Conservation (phyloP, 176 grass and related monocot genomes). For the Microstegium vimineum region DNA sequence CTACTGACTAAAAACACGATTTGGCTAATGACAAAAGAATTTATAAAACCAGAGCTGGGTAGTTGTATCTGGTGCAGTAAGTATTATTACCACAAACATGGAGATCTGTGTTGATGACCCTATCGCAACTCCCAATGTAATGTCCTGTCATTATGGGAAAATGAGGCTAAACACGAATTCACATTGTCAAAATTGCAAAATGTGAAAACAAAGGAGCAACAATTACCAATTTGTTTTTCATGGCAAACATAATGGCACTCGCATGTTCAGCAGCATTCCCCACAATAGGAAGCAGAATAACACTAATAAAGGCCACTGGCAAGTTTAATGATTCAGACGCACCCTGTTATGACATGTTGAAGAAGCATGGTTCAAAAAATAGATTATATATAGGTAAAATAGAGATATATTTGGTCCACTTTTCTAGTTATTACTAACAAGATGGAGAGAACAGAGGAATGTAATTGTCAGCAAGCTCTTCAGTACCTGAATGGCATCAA, state of each 20-base stretch:
- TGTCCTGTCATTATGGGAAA: conserved; percentile 56
- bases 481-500: conserved; percentile 93
- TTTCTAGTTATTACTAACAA: neutral
- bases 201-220: neutral
- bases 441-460: neutral
- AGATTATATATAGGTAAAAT: neutral
- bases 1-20: neutral
- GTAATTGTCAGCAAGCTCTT: conserved; percentile 10
- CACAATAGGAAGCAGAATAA: conserved; percentile 98
- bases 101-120: conserved; percentile 98
- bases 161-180: conserved; percentile 16
- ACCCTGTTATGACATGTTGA: conserved; percentile 57
- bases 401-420: neutral
- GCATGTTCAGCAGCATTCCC: conserved; percentile 99
- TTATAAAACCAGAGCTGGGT: conserved; percentile 9
- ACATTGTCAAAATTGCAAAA: conserved; percentile 23
- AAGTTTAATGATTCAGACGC: conserved; percentile 86
- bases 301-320: conserved; percentile 97
- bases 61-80: neutral
- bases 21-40: neutral
- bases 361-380: conserved; percentile 21
- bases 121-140: conserved; percentile 94
- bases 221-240: conserved; percentile 97
- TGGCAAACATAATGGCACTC: conserved; percentile 99
- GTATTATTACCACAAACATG: conserved; percentile 89